Conservation (phyloP, 2,329 filamentous ascomycete genomes). For the Fusarium sacchari region DNA sequence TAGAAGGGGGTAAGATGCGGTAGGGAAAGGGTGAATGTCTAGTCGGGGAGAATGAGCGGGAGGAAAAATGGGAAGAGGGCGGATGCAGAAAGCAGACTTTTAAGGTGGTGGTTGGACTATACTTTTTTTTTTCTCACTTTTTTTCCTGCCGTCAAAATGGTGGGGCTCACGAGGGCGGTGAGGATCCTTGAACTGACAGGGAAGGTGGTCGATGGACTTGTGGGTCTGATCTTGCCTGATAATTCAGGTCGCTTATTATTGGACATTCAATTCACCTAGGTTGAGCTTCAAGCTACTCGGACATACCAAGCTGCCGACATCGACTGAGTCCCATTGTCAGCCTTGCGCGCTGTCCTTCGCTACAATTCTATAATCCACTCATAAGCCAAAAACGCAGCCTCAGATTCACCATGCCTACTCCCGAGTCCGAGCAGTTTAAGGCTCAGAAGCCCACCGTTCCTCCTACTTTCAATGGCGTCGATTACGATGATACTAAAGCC, state of each 20-base stretch:
- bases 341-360: slow-evolving; percentile 29
- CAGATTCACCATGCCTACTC: slow-evolving; percentile 74
- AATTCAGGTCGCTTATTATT: slow-evolving; percentile 44
- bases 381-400: slow-evolving; percentile 19
- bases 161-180: slow-evolving; percentile 51
- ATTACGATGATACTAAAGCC: slow-evolving; percentile 83
- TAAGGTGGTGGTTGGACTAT: slow-evolving; percentile 40
- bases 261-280: slow-evolving; percentile 36
- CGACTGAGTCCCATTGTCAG: slow-evolving; percentile 31
- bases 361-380: slow-evolving; percentile 16
- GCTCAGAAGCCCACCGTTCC: slow-evolving; percentile 85
- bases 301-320: slow-evolving; percentile 41
- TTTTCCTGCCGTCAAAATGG: slow-evolving; percentile 46
- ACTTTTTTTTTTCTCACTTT: slow-evolving; percentile 45
- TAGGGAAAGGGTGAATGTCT: slow-evolving; percentile 7
- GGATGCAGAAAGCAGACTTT: slow-evolving; percentile 35
- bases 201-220: slow-evolving; percentile 31
- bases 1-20: slow-evolving; percentile 6
- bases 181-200: slow-evolving; percentile 29
- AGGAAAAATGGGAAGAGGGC: slow-evolving; percentile 33
- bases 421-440: slow-evolving; percentile 83
- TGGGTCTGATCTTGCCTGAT: slow-evolving; percentile 43
- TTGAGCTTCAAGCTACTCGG: slow-evolving; percentile 44
- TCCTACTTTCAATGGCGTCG: slow-evolving; percentile 86
- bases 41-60: slow-evolving; percentile 14